phyloP scores from a whole-genome alignment of 345 rosid genomes.

The Nasturtium officinale region DNA sequence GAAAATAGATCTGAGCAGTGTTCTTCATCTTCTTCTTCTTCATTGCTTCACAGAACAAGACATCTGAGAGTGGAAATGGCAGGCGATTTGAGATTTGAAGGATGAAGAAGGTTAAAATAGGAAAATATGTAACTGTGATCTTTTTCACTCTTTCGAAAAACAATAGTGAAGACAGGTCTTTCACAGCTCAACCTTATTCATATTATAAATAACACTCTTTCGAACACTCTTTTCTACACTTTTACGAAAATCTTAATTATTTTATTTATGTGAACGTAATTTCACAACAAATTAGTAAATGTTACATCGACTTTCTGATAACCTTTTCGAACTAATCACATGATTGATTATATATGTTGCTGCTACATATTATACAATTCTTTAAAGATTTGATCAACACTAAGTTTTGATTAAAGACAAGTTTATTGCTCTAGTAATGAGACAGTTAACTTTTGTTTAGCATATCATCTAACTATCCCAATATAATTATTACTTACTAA shows the following conservation, averaged over 20 bases:
- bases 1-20: conserved; percentile 40
- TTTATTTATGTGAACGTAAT: neutral
- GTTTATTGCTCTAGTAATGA: conserved; percentile 30
- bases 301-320: conserved; percentile 24
- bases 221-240: too few relatives aligned
- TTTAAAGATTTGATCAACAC: conserved; percentile 29
- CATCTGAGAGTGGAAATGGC: conserved; percentile 46
- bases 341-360: conserved; percentile 34
- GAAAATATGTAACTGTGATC: too few relatives aligned
- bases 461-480: conserved; percentile 6
- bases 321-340: conserved; percentile 30
- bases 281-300: conserved; percentile 13
- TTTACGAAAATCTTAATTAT: neutral
- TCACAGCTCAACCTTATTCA: conserved; percentile 36
- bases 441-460: conserved; percentile 19
- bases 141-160: neutral
- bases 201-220: neutral
- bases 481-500: neutral
- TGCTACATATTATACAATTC: neutral
- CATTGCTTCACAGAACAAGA: conserved; percentile 70
- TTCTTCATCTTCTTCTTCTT: conserved; percentile 76
- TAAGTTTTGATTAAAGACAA: conserved; percentile 26
- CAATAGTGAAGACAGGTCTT: conserved; percentile 24
- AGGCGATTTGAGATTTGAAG: conserved; percentile 31
- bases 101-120: conserved; percentile 19